Evolutionary conservation across 2,329 filamentous ascomycete genomes (phyloP).

Genomic region (Escovopsis weberi): DNA sequence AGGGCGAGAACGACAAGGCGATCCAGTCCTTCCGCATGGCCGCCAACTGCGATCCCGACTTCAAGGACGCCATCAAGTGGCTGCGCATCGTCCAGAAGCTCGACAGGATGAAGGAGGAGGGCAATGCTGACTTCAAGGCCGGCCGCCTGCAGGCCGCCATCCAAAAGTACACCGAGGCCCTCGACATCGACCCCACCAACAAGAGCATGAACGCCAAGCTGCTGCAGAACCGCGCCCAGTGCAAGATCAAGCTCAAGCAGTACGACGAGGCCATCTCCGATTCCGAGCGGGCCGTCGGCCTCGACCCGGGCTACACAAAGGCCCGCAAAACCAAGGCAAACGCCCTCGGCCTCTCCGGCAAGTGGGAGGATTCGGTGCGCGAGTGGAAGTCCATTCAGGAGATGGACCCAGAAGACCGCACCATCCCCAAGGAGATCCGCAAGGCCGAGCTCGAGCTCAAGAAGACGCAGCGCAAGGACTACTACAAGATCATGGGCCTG

Average conservation of each 20-base stretch:
- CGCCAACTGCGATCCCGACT: conserved; percentile 81
- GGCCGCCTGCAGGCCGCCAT: conserved; percentile 68
- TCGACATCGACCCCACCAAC: conserved; percentile 77
- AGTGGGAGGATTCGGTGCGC: conserved; percentile 82
- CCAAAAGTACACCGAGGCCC: conserved; percentile 67
- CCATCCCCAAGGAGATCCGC: conserved; percentile 70
- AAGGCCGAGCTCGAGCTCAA: conserved; percentile 90
- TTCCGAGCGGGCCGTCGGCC: conserved; percentile 66
- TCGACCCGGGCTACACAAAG: conserved; percentile 79
- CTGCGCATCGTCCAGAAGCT: conserved; percentile 83
- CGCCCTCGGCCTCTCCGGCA: conserved; percentile 67
- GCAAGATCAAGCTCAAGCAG: conserved; percentile 69
- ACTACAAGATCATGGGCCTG: conserved; percentile 92
- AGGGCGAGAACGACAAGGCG: conserved; percentile 91
- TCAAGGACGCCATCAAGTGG: conserved; percentile 75
- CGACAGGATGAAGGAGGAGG: conserved; percentile 85
- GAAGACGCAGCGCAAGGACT: conserved; percentile 95
- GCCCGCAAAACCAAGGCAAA: conserved; percentile 90
- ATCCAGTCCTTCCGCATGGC: conserved; percentile 86
- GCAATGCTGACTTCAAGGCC: conserved; percentile 80
- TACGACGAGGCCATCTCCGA: conserved; percentile 71
- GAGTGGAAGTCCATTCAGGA: conserved; percentile 83
- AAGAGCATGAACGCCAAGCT: conserved; percentile 91
- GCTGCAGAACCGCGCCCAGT: conserved; percentile 82
- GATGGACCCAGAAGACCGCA: conserved; percentile 65